Conservation (phyloP, 2,329 filamentous ascomycete genomes). For the Monosporascus sp. region DNA sequence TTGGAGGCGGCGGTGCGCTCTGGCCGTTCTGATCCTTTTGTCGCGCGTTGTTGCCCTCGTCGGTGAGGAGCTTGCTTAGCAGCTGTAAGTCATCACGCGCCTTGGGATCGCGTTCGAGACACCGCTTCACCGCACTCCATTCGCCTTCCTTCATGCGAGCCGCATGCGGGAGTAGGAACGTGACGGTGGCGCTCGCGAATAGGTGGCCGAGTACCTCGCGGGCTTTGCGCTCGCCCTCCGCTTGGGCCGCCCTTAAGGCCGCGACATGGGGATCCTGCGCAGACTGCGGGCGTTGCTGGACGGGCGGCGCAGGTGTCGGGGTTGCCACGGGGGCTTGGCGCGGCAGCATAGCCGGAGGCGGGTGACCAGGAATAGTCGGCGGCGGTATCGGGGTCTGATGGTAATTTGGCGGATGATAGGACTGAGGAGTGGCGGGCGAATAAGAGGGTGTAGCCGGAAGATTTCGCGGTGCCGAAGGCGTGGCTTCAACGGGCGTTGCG, state of each 20-base stretch:
- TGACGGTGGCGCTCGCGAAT: conserved; percentile 58
- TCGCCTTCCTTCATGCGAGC: conserved; percentile 64
- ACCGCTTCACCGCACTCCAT: conserved; percentile 65
- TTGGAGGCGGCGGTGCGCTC: conserved; percentile 7
- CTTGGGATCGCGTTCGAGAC: conserved; percentile 60
- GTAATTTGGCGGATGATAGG: conserved; percentile 19
- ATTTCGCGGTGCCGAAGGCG: conserved; percentile 33
- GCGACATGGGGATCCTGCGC: conserved; percentile 32
- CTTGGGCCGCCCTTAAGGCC: conserved; percentile 36
- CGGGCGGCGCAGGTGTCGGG: conserved; percentile 4
- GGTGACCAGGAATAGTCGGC: conserved; percentile 26
- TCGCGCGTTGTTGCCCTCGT: conserved; percentile 31
- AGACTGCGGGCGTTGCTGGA: conserved; percentile 10
- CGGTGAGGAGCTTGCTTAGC: conserved; percentile 50
- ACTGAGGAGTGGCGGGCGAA: conserved; percentile 44
- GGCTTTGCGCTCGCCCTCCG: conserved; percentile 51
- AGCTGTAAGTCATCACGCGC: conserved; percentile 58
- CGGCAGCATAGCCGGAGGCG: conserved; percentile 15
- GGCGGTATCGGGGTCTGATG: conserved; percentile 28
- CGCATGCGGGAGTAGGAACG: conserved; percentile 64
- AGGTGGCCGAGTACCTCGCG: conserved; percentile 59
- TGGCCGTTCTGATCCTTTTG: conserved; percentile 14
- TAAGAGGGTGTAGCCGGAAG: conserved; percentile 6
- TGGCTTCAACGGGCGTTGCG: conserved; percentile 20
- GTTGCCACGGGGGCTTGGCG: conserved; percentile 9